phyloP scores from a whole-genome alignment of 148 eudicot species.

The Simmondsia chinensis region DNA sequence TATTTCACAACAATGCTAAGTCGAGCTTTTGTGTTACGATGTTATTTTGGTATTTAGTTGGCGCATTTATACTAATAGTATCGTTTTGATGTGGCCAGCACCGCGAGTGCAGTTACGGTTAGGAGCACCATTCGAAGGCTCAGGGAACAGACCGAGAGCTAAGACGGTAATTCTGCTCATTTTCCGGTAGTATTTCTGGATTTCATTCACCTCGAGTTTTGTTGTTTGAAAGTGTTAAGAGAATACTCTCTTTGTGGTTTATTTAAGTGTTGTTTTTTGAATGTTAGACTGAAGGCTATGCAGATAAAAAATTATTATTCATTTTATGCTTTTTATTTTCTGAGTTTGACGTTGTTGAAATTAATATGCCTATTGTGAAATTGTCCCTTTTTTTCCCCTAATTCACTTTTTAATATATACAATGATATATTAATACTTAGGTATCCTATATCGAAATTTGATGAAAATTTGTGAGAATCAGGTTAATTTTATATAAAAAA shows the following conservation, averaged over 20 bases:
- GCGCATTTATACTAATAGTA: background rate
- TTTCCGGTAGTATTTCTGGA: background rate
- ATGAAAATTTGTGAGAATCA: too few relatives aligned
- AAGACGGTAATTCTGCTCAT: too few relatives aligned
- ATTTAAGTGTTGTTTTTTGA: conserved; percentile 3
- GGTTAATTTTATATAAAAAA: too few relatives aligned
- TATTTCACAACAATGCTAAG: too few relatives aligned
- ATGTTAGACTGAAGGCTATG: conserved; percentile 3
- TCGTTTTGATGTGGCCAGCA: conserved; percentile 27
- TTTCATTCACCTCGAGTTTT: conserved; percentile 4
- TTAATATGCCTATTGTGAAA: too few relatives aligned
- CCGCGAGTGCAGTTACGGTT: conserved; percentile 87
- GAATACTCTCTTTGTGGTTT: background rate
- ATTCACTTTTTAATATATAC: background rate
- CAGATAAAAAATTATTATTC: background rate
- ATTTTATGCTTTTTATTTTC: background rate
- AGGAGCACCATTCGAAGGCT: conserved; percentile 92
- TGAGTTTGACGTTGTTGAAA: background rate
- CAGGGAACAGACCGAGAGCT: conserved; percentile 89
- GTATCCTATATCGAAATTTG: too few relatives aligned
- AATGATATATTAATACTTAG: background rate
- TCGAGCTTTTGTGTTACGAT: background rate
- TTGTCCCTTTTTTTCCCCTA: background rate
- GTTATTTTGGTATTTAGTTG: too few relatives aligned
- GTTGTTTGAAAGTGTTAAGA: background rate